These are phyloP conservation scores for Cercospora sesami DNA, from an alignment of 2,329 filamentous ascomycete genomes.

Conservation along the genomic window DNA sequence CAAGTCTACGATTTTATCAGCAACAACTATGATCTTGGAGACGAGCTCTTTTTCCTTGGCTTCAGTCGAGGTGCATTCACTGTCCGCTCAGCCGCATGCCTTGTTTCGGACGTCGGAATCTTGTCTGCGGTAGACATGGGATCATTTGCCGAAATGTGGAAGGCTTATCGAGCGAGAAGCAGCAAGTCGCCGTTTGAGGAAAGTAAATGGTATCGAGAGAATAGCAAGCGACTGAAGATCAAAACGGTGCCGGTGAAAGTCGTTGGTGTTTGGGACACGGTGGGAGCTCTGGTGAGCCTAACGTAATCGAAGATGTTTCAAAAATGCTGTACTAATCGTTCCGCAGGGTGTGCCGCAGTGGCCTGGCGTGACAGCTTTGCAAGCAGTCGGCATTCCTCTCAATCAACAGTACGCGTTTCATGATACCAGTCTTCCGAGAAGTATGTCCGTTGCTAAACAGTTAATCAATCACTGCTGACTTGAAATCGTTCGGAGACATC, in stretches of 20 bases:
- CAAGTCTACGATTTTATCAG: constrained; percentile 50
- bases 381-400: constrained; percentile 24
- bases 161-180: constrained; percentile 10
- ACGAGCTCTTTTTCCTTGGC: constrained; percentile 47
- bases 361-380: constrained; percentile 34
- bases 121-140: constrained; percentile 20
- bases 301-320: not conserved
- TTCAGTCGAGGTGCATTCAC: constrained; percentile 47
- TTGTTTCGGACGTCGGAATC: constrained; percentile 21
- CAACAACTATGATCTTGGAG: constrained; percentile 52
- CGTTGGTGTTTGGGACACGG: constrained; percentile 46
- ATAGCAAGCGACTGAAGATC: constrained; percentile 9
- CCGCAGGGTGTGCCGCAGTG: constrained; percentile 21
- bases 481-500: constrained; percentile 22
- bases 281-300: constrained; percentile 29
- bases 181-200: constrained; percentile 11
- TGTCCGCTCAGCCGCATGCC: constrained; percentile 21
- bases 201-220: constrained; percentile 17
- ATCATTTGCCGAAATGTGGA: constrained; percentile 20
- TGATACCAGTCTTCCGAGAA: constrained; percentile 43
- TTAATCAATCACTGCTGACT: not conserved
- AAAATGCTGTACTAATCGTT: not conserved
- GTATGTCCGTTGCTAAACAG: constrained; percentile 11
- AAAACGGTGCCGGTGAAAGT: constrained; percentile 37
- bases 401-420: constrained; percentile 42